Evolutionary conservation across 208 protist species (phyloP), one percentile per base, ranked within the genome.

Genomic region (Leishmania turanica): DNA sequence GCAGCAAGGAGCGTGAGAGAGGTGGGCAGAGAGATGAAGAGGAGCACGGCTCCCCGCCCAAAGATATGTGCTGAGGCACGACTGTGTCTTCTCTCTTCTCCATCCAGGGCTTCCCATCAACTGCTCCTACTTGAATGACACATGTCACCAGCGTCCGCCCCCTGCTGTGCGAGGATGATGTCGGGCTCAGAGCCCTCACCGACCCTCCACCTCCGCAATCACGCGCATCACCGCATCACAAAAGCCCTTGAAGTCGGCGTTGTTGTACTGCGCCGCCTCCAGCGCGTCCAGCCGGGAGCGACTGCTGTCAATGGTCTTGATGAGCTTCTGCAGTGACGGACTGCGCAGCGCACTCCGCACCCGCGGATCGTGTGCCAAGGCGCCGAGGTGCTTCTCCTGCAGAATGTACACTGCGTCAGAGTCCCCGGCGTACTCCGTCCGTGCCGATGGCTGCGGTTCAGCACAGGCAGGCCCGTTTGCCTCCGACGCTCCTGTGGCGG

Each of bases 181-280:
- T 19, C 27, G 6, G 37, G 40, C 11, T 8, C 68, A 53, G 24
- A 73, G 19, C 51, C 40, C 42, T 62, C 62, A 79, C 47, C 83
- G 74, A 8, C 64, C 81, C 78, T 94, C 87, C 58, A 86, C 83
- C 27, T 45, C 45, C 34, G 78, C 81, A 49, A 97, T 88, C 27
- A 84, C 81, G 31, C 58, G 70, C 73, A 94, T 84, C 27, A 97
- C 87, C 11, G 86, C 74, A 27, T 93, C 83, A 72, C 90, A 94
- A 70, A 97, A 98, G 13, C 77, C 42, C 31, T 84, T 82, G 70
- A 98, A 98, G 56, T 96, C 91, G 0, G 87, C 82, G 68, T 89
- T 90, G 78, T 97, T 97, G 73, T 86, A 85, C 86, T 95, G 72
- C 60, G 93, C 95, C 24, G 93, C 90, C 58, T 96, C 89, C 21